Evolutionary conservation across 495 filamentous ascomycete genomes (phyloP).

Genomic region (Amniculicola lignicola): DNA sequence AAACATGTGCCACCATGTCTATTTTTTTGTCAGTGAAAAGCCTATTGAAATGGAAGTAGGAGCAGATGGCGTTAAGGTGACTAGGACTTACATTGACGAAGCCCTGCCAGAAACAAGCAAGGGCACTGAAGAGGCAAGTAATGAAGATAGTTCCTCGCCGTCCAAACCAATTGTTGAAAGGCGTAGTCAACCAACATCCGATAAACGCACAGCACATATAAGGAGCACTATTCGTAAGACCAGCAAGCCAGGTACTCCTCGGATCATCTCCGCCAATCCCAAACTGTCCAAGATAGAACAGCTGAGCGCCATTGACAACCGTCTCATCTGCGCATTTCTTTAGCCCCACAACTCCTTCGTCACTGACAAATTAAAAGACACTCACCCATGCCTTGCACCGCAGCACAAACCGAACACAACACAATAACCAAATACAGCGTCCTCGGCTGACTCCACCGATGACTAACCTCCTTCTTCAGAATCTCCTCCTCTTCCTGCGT

Average conservation of each 20-base stretch:
- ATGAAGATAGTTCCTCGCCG: constrained; percentile 83
- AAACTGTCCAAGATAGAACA: constrained; percentile 64
- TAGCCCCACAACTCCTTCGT: too few species aligned
- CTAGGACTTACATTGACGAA: constrained; percentile 34
- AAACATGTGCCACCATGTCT: constrained; percentile 63
- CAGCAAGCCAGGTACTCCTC: constrained; percentile 57
- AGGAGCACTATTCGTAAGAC: constrained; percentile 61
- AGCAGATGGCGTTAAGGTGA: not conserved
- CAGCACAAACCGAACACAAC: constrained; percentile 8
- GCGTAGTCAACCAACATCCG: constrained; percentile 80
- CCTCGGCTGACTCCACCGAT: constrained; percentile 27
- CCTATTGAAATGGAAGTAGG: not conserved
- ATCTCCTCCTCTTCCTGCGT: constrained; percentile 23
- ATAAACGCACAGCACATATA: constrained; percentile 75
- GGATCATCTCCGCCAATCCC: constrained; percentile 53
- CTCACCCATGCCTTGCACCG: constrained; percentile 31
- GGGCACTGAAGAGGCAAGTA: constrained; percentile 61
- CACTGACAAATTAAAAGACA: too few species aligned
- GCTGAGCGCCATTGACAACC: constrained; percentile 73
- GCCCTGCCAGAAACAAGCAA: constrained; percentile 67
- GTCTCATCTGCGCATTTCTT: too few species aligned
- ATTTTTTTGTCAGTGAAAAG: not conserved
- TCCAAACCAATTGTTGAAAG: constrained; percentile 74
- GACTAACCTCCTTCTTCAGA: constrained; percentile 9
- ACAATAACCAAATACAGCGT: constrained; percentile 22